Base-by-base conservation (phyloP, 2,329 filamentous ascomycete species). In the Nemania abortiva region DNA sequence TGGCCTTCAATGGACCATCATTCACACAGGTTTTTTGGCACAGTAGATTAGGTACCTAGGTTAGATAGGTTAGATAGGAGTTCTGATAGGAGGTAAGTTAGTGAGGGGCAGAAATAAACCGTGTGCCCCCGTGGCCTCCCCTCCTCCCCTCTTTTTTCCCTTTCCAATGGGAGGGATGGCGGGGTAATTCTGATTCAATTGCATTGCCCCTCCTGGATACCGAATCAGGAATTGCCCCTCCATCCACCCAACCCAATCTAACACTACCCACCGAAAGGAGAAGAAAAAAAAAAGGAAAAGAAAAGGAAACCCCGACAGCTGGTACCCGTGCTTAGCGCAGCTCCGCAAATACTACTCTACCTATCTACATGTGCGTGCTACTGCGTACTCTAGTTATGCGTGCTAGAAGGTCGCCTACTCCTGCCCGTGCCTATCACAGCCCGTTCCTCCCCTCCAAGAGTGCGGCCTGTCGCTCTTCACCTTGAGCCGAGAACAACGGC, bases 101-200 rank as follows among this genome's bases (percentile, higher is more conserved):
- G 34, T 22, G 59, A 63, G 65, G 58, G 58, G 65, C 42, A 45
- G 27, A 27, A 20, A 15, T 1, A n/a, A 6, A 47, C 10, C 37
- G 22, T 18, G 18, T 3, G 7, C 11, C 22, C 22, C 22, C 22
- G 3, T 24, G 22, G 9, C n/a, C 47, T 27, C 47, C 47, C 47
- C 54, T 31, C 63, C 31, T 24, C 54, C 50, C 47, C 20, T 27
- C 18, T 18, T 39, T 15, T 50, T 29, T 49, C 47, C 13, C n/a
- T 42, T 55, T 50, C 6, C 47, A 10, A 60, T 61, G 42, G 64
- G 63, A 27, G 24, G 34, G 11, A 11, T 37, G 34, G 34, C 34
- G 58, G 65, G 64, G 65, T 34, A 66, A 29, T 63, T 29, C 29
- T 55, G 29, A 50, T 34, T 50, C 53, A 20, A 53, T 61, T 11